Conservation (phyloP, 305 asterid species). For the Vinca major region DNA sequence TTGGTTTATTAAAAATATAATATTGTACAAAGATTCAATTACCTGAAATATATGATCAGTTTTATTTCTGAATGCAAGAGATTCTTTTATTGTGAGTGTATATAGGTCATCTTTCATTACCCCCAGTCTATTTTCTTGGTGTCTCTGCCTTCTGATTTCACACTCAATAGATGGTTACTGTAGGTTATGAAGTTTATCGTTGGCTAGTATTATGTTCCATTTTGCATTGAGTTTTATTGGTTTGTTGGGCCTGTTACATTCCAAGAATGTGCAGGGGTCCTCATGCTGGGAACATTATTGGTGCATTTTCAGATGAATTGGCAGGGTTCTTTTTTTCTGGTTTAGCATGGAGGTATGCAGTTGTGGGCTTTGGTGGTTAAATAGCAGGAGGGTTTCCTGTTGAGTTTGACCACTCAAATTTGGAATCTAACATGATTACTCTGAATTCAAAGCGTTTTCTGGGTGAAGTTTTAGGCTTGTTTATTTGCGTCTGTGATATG, state of each 20-base stretch:
- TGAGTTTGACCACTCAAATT: neutral
- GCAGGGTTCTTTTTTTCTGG: slow-evolving; percentile 37
- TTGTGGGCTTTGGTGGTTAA: slow-evolving; percentile 24
- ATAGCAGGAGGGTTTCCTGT: slow-evolving; percentile 20
- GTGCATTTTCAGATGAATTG: slow-evolving; percentile 52
- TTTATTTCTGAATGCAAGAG: neutral
- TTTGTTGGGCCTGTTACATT: slow-evolving; percentile 45
- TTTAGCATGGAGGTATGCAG: slow-evolving; percentile 48
- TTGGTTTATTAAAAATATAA: neutral
- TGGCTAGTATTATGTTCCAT: slow-evolving; percentile 4
- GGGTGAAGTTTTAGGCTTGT: too few relatives aligned
- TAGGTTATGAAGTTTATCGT: too few relatives aligned
- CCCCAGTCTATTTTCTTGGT: neutral
- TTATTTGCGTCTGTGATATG: slow-evolving; percentile 3
- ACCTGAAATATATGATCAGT: neutral
- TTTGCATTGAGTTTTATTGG: slow-evolving; percentile 27
- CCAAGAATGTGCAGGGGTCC: slow-evolving; percentile 54
- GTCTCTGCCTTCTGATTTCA: too few relatives aligned
- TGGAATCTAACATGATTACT: slow-evolving; percentile 10
- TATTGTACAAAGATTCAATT: neutral
- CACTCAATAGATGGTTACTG: too few relatives aligned
- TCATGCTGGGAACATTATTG: slow-evolving; percentile 35
- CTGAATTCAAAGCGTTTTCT: slow-evolving; percentile 18
- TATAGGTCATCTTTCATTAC: slow-evolving; percentile 6
- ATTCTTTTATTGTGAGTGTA: neutral